Evolutionary conservation across 2,329 filamentous ascomycete genomes (phyloP), one percentile per base, ranked within the genome.

Genomic region (Fusarium caatingaense): DNA sequence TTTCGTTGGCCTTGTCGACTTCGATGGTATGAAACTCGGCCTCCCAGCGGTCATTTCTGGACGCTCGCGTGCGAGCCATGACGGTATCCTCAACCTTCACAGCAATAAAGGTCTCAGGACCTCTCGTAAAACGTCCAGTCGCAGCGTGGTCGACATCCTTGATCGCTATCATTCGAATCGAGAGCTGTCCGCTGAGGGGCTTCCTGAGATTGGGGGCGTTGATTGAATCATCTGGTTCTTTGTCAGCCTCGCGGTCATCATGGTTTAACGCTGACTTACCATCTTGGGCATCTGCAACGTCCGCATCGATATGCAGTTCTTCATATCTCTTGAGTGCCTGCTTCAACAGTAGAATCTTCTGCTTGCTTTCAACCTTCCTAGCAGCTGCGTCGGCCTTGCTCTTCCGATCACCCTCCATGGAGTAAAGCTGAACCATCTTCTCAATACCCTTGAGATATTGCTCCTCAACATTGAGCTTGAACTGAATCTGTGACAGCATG

Each of bases 371-470:
- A 66, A 97, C 91, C 61, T 92, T 89, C 77, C 93, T 90, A 51
- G 91, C 93, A 74, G 97, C 94, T 44, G 96, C 96, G 80, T 99
- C 96, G 61, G 92, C 90, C 79, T 92, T 93, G 83, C 95, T 98
- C 85, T 97, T 98, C 74, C 94, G 91, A 78, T 99, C 96, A 30
- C 96, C 95, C 80, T 98, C 96, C 87, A 98, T 96, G 78, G 96
- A 91, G 78, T 99, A 99, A 37, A 99, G 86, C 79, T 96, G 93
- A 48, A 98, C 93, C 96, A 99, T 98, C 84, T 99, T 99, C 82
- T 99, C 96, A 74, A 99, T 96, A 67, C 96, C 96, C 77, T 97
- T 97, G 72, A 98, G 94, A 82, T 99, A 99, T 82, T 99, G 96
- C 79, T 98, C 97, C 80, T 99, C 96, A 28, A 99, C 96, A 72